Evolutionary conservation across 1,284 basidiomycete genomes (phyloP).

Genomic region (Trichosporon sp.): DNA sequence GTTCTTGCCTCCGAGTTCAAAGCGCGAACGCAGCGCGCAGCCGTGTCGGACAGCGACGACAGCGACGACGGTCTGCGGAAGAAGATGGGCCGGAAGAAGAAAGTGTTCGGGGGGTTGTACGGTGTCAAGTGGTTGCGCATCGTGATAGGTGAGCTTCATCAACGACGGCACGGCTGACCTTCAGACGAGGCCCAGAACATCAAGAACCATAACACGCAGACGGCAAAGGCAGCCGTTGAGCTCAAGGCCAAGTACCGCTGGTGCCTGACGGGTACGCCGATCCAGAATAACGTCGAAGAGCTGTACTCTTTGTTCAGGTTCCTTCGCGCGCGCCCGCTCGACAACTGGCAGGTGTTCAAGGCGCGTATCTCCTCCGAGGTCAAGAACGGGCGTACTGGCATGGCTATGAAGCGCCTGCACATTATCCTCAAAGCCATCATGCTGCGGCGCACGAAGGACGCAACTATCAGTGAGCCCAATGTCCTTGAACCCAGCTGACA

Average conservation of each 20-base stretch:
- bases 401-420: constrained; percentile 79
- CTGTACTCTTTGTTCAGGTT: constrained; percentile 87
- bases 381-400: constrained; percentile 62
- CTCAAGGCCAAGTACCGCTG: constrained; percentile 75
- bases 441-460: constrained; percentile 83
- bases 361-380: constrained; percentile 73
- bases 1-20: constrained; percentile 64
- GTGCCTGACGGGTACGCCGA: constrained; percentile 86
- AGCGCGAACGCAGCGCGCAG: background rate
- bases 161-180: background rate
- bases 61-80: constrained; percentile 45
- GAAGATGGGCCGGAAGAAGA: constrained; percentile 48
- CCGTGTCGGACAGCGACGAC: constrained; percentile 43
- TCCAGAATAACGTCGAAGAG: constrained; percentile 88
- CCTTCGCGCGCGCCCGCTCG: constrained; percentile 74
- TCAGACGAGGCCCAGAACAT: constrained; percentile 95
- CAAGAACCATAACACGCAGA: constrained; percentile 84
- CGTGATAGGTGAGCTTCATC: constrained; percentile 63
- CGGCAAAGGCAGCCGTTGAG: constrained; percentile 72
- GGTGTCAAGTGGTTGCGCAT: constrained; percentile 77
- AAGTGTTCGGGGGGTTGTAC: constrained; percentile 64
- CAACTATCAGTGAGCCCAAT: constrained; percentile 53
- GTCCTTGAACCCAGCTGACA: background rate
- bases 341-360: constrained; percentile 74
- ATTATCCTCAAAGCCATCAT: constrained; percentile 81